Evolutionary conservation across 2,329 filamentous ascomycete genomes (phyloP), one percentile per base, ranked within the genome.

Genomic region (Botrytis deweyae): DNA sequence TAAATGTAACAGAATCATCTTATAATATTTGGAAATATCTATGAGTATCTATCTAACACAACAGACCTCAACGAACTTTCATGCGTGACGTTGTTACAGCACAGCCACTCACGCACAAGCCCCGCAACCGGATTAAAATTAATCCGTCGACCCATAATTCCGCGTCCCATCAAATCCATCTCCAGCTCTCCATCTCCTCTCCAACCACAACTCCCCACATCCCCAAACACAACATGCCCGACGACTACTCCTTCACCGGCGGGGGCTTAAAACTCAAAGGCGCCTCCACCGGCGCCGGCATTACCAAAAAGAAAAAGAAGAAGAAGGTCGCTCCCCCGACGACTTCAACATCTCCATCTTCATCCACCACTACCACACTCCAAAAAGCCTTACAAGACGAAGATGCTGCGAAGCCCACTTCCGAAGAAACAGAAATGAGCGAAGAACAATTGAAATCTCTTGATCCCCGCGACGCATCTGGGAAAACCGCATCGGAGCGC

Each of bases 191-290:
- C 2, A 40, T 25, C 38, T 38, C 20, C 9, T 29, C 65, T 58
- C 42, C 18, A n/a, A n/a, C 61, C 49, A 22, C 22, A 64, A 16
- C 52, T 58, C 14, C 14, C n/a, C 52, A 0, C 25, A 16, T 18
- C 52, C 25, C 52, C n/a, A 33, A 29, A 4, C 52, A 14, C 12
- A 49, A n/a, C 64, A 94, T 94, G 92, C 88, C 91, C 72, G 91
- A 93, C 82, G 93, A 97, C 78, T 97, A 97, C 85, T 83, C 89
- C 76, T 83, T 86, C 73, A 87, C 88, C 75, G 87, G 89, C 74
- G 89, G 91, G 79, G 94, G 94, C 78, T 88, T 98, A 49, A 95
- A 93, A 81, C 88, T 98, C 75, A 98, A 98, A 85, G 94, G 94
- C 80, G 88, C 86, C 75, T 91, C 90, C 79, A 85, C 87, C 76